Evolutionary conservation across 495 filamentous ascomycete species (phyloP).

Genomic region (Penicillium desertorum): DNA sequence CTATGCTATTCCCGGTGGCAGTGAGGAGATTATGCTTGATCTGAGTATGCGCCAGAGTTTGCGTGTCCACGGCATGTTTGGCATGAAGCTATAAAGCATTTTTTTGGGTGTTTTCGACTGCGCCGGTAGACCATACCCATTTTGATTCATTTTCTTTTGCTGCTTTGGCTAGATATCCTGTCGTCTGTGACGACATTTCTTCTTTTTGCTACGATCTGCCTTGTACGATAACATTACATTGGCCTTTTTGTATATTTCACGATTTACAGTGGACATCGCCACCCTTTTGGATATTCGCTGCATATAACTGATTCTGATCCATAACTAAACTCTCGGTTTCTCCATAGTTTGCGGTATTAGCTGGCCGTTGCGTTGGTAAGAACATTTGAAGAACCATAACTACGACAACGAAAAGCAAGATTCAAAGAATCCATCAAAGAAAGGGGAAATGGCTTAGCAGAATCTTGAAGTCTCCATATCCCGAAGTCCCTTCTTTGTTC

Average conservation of each 20-base stretch:
- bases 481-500: not conserved
- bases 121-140: slow-evolving; percentile 1
- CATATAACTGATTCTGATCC: not conserved
- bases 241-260: slow-evolving; percentile 7
- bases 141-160: not conserved
- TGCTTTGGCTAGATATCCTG: slow-evolving; percentile 10
- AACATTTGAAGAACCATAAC: not conserved
- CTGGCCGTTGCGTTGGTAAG: not conserved
- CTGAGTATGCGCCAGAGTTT: slow-evolving; percentile 91
- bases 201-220: not conserved
- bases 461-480: not conserved
- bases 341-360: not conserved
- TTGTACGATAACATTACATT: slow-evolving; percentile 10
- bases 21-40: slow-evolving; percentile 98
- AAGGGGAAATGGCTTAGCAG: not conserved
- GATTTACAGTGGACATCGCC: not conserved
- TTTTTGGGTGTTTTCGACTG: slow-evolving; percentile 1
- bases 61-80: slow-evolving; percentile 84
- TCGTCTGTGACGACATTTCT: slow-evolving; percentile 1
- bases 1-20: slow-evolving; percentile 95
- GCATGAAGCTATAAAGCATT: slow-evolving; percentile 83
- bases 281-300: not conserved
- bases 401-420: not conserved
- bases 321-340: not conserved
- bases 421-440: not conserved